Conservation (phyloP, 495 filamentous ascomycete species). For the Penicillium ochrochloron region DNA sequence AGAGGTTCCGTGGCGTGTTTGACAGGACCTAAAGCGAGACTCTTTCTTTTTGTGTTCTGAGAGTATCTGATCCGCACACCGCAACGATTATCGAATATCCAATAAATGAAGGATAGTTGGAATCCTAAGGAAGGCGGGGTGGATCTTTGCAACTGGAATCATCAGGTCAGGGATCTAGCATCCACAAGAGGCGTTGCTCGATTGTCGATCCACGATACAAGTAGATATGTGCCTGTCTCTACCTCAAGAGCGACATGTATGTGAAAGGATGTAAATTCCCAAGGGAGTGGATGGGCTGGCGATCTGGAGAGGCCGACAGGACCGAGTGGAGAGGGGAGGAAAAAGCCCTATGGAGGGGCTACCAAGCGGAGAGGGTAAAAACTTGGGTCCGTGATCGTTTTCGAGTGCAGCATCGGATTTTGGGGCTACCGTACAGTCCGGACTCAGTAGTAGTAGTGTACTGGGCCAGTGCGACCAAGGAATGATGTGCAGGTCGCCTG, state of each 20-base stretch:
- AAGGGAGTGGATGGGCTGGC: constrained; percentile 11
- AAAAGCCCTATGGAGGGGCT: constrained; percentile 25
- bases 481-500: constrained; percentile 8
- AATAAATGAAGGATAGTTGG: constrained; percentile 8
- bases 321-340: constrained; percentile 20
- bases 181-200: constrained; percentile 20
- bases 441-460: no score
- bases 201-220: constrained; percentile 8
- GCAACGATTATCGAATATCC: constrained; percentile 10
- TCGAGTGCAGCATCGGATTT: constrained; percentile 3
- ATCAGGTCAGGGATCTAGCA: constrained; percentile 18
- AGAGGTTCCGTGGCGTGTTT: not conserved
- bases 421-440: not conserved
- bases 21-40: not conserved
- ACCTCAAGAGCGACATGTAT: not conserved
- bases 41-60: not conserved
- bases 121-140: constrained; percentile 10
- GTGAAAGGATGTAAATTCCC: constrained; percentile 12
- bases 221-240: constrained; percentile 6
- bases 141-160: constrained; percentile 13
- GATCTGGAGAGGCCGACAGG: constrained; percentile 19
- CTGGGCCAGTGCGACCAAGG: not conserved
- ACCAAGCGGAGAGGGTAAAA: constrained; percentile 18
- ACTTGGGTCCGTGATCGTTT: not conserved
- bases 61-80: not conserved